These are phyloP conservation scores for Capsicum chinense DNA, from an alignment of 257 asterid species.

Conservation along the genomic window DNA sequence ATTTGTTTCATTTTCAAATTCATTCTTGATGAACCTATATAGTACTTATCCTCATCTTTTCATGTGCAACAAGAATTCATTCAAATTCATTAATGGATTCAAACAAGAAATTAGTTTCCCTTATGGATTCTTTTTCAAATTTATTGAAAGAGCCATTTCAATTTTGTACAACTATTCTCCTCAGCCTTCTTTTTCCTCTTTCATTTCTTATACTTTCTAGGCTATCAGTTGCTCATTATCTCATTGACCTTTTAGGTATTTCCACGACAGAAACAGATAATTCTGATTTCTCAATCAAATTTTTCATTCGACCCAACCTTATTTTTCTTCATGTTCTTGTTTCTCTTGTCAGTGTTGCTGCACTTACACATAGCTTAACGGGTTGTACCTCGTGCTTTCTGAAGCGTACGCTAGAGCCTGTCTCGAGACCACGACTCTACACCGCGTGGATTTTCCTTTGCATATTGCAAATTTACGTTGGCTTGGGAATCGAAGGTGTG, in stretches of 20 bases:
- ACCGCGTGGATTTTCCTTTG: conserved; percentile 60
- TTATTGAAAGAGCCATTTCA: conserved; percentile 48
- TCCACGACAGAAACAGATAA: conserved; percentile 22
- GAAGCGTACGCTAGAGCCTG: conserved; percentile 24
- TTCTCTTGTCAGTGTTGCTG: conserved; percentile 45
- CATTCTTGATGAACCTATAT: not conserved
- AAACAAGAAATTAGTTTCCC: not conserved
- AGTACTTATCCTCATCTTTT: not conserved
- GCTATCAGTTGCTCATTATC: conserved; percentile 59
- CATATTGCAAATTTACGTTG: conserved; percentile 56
- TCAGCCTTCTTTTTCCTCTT: conserved; percentile 82
- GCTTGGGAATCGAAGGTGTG: conserved; percentile 70
- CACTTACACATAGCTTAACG: conserved; percentile 52
- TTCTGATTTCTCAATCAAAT: conserved; percentile 33
- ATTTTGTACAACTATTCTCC: conserved; percentile 56
- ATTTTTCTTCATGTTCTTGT: conserved; percentile 56
- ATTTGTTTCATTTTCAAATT: not conserved
- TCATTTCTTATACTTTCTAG: conserved; percentile 77
- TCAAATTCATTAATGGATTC: conserved; percentile 40
- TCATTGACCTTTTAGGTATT: conserved; percentile 43
- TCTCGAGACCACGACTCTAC: conserved; percentile 37
- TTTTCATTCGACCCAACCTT: conserved; percentile 46
- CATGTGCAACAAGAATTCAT: not conserved
- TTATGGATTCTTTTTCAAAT: conserved; percentile 15
- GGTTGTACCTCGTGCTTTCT: conserved; percentile 22